Conservation (phyloP, 441 rosid species). For the Pelargonium cotyledonis region DNA sequence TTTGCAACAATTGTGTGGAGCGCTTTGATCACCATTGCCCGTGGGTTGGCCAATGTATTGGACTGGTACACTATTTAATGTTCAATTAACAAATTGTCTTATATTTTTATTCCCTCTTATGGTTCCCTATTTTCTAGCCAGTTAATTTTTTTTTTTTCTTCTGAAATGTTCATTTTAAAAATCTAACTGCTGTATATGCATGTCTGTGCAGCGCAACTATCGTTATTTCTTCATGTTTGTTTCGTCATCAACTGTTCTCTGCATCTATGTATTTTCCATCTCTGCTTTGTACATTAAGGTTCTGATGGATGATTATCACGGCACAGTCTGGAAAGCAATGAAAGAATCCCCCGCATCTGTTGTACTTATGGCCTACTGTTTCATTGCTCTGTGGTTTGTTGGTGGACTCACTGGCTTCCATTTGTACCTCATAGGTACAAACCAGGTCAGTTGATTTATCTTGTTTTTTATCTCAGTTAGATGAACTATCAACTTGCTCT, state of each 20-base stretch:
- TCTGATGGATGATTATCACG: conserved; percentile 59
- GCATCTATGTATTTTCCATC: conserved; percentile 79
- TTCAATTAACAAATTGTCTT: too few species aligned
- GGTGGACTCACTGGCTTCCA: conserved; percentile 97
- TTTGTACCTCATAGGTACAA: conserved; percentile 75
- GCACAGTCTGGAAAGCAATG: conserved; percentile 87
- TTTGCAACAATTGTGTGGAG: conserved; percentile 88
- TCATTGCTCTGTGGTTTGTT: conserved; percentile 86
- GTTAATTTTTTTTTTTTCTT: neutral
- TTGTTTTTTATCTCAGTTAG: neutral
- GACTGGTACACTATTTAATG: conserved; percentile 44
- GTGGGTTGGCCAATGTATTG: conserved; percentile 99
- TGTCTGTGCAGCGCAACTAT: conserved; percentile 77
- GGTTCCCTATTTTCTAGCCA: conserved; percentile 9
- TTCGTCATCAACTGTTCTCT: conserved; percentile 78
- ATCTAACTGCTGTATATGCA: conserved; percentile 15
- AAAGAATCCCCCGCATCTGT: conserved; percentile 81
- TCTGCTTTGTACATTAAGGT: conserved; percentile 76
- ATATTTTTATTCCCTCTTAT: neutral
- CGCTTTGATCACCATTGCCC: conserved; percentile 98
- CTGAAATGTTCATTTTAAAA: conserved; percentile 2
- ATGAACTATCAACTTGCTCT: conserved; percentile 8
- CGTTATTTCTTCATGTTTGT: conserved; percentile 95
- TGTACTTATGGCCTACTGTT: conserved; percentile 72
- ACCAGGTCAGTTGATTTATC: conserved; percentile 54